These are phyloP conservation scores for Physcia stellaris DNA, from an alignment of 495 filamentous ascomycete species.

Conservation along the genomic window DNA sequence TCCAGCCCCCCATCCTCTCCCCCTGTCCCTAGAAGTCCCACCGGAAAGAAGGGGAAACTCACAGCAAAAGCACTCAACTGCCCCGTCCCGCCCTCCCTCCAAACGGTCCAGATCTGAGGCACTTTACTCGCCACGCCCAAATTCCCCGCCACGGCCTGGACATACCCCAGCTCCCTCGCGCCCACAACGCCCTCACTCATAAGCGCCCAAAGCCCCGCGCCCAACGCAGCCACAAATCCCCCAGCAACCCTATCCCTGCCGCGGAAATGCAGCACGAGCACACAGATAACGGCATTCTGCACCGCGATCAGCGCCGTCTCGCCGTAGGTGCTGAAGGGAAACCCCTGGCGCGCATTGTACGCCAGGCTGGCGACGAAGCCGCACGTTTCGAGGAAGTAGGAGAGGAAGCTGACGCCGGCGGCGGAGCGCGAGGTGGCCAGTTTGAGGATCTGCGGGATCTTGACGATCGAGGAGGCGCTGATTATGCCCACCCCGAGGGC, in stretches of 20 bases:
- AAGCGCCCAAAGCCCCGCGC: constrained; percentile 48
- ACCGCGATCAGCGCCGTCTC: constrained; percentile 82
- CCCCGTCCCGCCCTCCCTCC: constrained; percentile 72
- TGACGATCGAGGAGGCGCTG: constrained; percentile 74
- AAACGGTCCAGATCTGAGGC: constrained; percentile 81
- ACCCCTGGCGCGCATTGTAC: constrained; percentile 79
- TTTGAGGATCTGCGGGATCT: constrained; percentile 92
- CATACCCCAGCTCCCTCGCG: constrained; percentile 51
- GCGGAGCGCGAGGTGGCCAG: constrained; percentile 66
- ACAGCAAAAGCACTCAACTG: constrained; percentile 94
- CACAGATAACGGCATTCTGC: constrained; percentile 80
- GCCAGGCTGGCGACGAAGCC: constrained; percentile 73
- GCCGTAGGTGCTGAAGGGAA: constrained; percentile 91
- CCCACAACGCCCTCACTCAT: constrained; percentile 49
- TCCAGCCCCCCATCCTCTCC: neutral
- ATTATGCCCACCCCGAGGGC: constrained; percentile 87
- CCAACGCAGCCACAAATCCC: constrained; percentile 62
- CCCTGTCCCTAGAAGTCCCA: no score
- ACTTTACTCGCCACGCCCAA: constrained; percentile 77
- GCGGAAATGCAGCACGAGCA: constrained; percentile 68
- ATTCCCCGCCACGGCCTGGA: constrained; percentile 76
- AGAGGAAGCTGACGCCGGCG: constrained; percentile 72
- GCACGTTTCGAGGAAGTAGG: constrained; percentile 80
- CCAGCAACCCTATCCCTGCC: constrained; percentile 47
- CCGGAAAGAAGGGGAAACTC: constrained; percentile 27